Base-by-base conservation (phyloP, 371 early-diverging fungal species). In the Blyttiomyces sp. region DNA sequence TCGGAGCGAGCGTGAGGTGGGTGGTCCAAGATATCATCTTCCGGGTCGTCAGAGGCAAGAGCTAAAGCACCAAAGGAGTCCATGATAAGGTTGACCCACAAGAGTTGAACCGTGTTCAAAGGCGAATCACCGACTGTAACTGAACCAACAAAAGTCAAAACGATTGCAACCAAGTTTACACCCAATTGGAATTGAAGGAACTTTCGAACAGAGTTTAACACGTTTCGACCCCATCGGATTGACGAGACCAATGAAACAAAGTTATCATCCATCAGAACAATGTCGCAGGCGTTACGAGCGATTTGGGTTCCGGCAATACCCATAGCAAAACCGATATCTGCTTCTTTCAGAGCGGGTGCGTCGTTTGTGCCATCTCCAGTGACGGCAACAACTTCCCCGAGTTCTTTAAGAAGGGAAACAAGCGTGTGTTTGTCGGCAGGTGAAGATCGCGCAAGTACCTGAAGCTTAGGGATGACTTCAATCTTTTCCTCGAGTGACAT, bases 361-460 rank as follows among this genome's bases (percentile, higher is more conserved):
- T 98, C 99, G 79, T 98, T 98, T 36, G 98, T 94, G 44, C 98
- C 99, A 73, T 97, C 97, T 49, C 98, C 97, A 7, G 96, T 96
- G 72, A 96, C 94, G 27, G 92, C 96, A 17, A 98, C 96, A 16
- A 94, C 89, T 65, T 96, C 93, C 32, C 89, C 93, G 61, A 89
- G 78, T 61, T 86, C 84, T 69, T 94, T 89, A 43, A 98, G 80
- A 23, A 89, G 79, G 33, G 78, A 77, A 4, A 97, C 96, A 33
- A 98, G 85, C 55, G 91, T 86, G 36, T 89, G 90, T 75, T 98
- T 98, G 72, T 98, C 98, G 30, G 84, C 76, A 13, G 99, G 99
- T 39, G 91, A 89, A 33, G 92, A 91, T 17, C 98, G 87, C 6
- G 96, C 96, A 63, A 96, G 77, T 0, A 98, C 95, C 71, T 91